Percentiles rank a stretch among this genome's conserved stretches.
These are phyloP conservation scores for Collybia sp. DNA, from an alignment of 768 basidiomycete genomes.

Conservation along the genomic window DNA sequence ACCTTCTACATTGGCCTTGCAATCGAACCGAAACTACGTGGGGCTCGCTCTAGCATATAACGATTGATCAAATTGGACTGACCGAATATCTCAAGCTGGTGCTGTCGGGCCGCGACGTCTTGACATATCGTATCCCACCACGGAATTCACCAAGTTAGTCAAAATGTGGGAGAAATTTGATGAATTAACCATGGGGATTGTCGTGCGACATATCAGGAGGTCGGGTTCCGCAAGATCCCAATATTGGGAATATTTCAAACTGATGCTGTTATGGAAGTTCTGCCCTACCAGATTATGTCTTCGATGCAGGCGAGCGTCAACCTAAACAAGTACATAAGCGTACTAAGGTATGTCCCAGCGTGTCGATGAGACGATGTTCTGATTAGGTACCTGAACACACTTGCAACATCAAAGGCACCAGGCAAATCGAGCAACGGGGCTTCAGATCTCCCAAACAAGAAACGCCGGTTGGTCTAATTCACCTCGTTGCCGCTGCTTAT, in stretches of 20 bases:
- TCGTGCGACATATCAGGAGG: constrained; percentile 92
- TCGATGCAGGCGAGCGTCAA: constrained; percentile 77
- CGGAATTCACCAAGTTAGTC: constrained; percentile 90
- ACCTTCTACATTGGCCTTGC: constrained; percentile 95
- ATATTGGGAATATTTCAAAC: not conserved
- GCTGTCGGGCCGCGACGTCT: constrained; percentile 75
- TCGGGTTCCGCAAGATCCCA: constrained; percentile 18
- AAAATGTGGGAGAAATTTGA: constrained; percentile 97
- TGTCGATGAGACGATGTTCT: constrained; percentile 6
- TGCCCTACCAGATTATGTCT: constrained; percentile 75
- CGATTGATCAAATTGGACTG: constrained; percentile 7
- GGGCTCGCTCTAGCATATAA: constrained; percentile 21
- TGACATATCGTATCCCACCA: constrained; percentile 96
- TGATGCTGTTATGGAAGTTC: constrained; percentile 38
- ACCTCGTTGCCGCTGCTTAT: constrained; percentile 20
- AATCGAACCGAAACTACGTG: constrained; percentile 89
- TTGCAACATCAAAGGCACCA: constrained; percentile 38
- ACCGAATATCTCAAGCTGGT: constrained; percentile 46
- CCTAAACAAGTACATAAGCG: constrained; percentile 70
- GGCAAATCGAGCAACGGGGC: constrained; percentile 60
- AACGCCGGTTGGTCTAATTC: constrained; percentile 62
- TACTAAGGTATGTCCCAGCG: constrained; percentile 46
- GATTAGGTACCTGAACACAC: constrained; percentile 6
- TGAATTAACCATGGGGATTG: constrained; percentile 88
- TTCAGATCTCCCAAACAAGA: constrained; percentile 75